phyloP scores from a whole-genome alignment of 345 rosid species.

The Combretum micranthum region DNA sequence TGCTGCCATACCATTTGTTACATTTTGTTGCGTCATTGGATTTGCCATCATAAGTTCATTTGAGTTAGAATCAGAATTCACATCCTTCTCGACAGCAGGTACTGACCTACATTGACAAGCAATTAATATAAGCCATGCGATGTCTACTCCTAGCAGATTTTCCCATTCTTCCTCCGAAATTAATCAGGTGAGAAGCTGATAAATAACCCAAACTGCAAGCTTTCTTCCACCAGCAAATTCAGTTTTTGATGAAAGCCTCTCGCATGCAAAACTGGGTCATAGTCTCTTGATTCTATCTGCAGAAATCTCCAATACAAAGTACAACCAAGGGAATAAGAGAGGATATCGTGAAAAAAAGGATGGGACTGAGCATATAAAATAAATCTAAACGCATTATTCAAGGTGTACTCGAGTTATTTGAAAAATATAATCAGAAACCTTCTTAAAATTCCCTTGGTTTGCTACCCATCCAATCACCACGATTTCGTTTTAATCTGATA shows the following conservation, averaged over 20 bases:
- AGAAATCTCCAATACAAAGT: constrained; percentile 1
- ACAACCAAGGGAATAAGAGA: too few species aligned
- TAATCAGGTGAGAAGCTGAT: constrained; percentile 1
- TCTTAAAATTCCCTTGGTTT: too few species aligned
- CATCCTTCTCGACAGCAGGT: constrained; percentile 24
- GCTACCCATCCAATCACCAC: too few species aligned
- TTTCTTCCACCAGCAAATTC: constrained; percentile 59
- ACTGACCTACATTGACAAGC: constrained; percentile 28
- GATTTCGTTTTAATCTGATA: too few species aligned
- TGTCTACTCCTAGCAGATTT: constrained; percentile 7
- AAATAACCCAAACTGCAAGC: constrained; percentile 68
- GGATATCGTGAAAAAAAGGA: too few species aligned
- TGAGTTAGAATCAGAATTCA: constrained; percentile 26
- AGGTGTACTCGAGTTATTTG: too few species aligned
- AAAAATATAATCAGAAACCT: too few species aligned
- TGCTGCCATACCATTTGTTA: constrained; percentile 4
- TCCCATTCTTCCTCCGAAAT: background rate
- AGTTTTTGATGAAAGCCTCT: constrained; percentile 85
- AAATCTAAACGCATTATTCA: too few species aligned
- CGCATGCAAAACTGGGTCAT: constrained; percentile 61
- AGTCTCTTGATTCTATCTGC: constrained; percentile 68
- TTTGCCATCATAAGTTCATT: constrained; percentile 19
- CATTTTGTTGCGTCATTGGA: constrained; percentile 15
- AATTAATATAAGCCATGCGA: constrained; percentile 8
- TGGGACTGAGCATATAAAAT: too few species aligned